Percentiles rank a stretch among this genome's conserved stretches.
Conservation (phyloP, 148 eudicot genomes). For the Rhododendron kiyosumense region DNA sequence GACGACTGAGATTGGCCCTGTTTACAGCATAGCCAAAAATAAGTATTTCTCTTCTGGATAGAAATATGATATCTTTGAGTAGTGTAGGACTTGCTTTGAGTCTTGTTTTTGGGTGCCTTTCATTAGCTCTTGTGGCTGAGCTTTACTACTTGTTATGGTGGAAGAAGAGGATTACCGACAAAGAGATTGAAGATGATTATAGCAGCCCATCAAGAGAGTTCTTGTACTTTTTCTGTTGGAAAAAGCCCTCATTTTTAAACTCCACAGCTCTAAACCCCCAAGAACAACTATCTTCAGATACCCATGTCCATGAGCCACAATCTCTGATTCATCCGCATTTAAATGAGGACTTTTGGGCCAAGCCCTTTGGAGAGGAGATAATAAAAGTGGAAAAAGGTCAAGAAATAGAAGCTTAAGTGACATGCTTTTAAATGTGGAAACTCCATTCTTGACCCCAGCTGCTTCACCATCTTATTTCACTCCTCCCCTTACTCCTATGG, state of each 20-base stretch:
- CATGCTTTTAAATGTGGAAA: slow-evolving; percentile 28
- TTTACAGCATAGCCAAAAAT: no score
- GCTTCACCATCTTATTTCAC: slow-evolving; percentile 62
- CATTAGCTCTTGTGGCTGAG: slow-evolving; percentile 63
- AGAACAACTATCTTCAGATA: no score
- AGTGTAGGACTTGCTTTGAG: slow-evolving; percentile 63
- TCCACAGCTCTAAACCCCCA: slow-evolving; percentile 21
- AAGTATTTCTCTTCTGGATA: no score
- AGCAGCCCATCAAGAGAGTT: slow-evolving; percentile 35
- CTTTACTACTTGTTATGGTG: slow-evolving; percentile 80
- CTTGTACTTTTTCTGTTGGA: slow-evolving; percentile 36
- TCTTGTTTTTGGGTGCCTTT: slow-evolving; percentile 57
- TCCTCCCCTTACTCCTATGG: slow-evolving; percentile 53
- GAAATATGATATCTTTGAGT: slow-evolving; percentile 54
- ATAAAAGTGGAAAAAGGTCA: slow-evolving; percentile 21
- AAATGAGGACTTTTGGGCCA: slow-evolving; percentile 21
- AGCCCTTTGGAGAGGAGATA: slow-evolving; percentile 30
- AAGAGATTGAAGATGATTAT: slow-evolving; percentile 33
- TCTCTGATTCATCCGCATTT: not conserved
- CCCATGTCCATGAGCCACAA: slow-evolving; percentile 25
- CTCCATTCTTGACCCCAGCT: slow-evolving; percentile 52
- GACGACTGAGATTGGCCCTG: no score
- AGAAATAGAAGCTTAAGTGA: slow-evolving; percentile 51
- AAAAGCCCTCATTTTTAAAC: slow-evolving; percentile 28
- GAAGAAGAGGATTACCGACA: slow-evolving; percentile 47